A percentile compares a stretch with the other conserved stretches of the same genome.
Conservation (phyloP, 768 basidiomycete genomes). For the Amanita rubescens region DNA sequence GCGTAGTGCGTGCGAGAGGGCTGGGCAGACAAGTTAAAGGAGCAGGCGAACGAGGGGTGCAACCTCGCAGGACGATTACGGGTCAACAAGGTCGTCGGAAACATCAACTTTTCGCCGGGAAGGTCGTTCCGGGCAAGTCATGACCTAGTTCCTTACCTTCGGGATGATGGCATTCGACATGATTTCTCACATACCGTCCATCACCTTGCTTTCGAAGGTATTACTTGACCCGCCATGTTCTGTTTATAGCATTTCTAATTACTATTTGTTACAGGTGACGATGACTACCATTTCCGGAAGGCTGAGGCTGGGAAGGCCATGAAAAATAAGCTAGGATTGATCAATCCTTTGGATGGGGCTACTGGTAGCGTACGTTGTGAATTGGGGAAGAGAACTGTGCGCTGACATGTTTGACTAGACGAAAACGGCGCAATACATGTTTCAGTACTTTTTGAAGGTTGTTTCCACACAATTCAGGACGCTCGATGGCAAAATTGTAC, state of each 20-base stretch:
- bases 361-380: conserved; percentile 42
- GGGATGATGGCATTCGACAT: conserved; percentile 80
- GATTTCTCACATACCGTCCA: conserved; percentile 91
- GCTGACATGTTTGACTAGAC: conserved; percentile 38
- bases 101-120: conserved; percentile 92
- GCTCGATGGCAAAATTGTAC: conserved; percentile 62
- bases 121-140: conserved; percentile 86
- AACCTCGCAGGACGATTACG: conserved; percentile 86
- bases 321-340: conserved; percentile 68
- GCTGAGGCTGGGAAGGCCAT: conserved; percentile 51
- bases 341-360: conserved; percentile 70
- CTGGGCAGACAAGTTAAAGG: conserved; percentile 89
- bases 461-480: conserved; percentile 92
- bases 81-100: conserved; percentile 96
- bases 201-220: conserved; percentile 66
- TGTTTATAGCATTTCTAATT: not conserved
- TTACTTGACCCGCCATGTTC: conserved; percentile 6
- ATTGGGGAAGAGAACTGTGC: not conserved
- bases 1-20: conserved; percentile 84
- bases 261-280: conserved; percentile 43
- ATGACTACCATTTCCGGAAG: conserved; percentile 71
- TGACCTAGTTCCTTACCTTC: conserved; percentile 91
- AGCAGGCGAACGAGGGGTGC: conserved; percentile 92
- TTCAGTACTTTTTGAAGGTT: conserved; percentile 98
- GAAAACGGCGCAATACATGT: conserved; percentile 81